Evolutionary conservation across 2,329 filamentous ascomycete genomes (phyloP).

Genomic region (Xylaria sp.): DNA sequence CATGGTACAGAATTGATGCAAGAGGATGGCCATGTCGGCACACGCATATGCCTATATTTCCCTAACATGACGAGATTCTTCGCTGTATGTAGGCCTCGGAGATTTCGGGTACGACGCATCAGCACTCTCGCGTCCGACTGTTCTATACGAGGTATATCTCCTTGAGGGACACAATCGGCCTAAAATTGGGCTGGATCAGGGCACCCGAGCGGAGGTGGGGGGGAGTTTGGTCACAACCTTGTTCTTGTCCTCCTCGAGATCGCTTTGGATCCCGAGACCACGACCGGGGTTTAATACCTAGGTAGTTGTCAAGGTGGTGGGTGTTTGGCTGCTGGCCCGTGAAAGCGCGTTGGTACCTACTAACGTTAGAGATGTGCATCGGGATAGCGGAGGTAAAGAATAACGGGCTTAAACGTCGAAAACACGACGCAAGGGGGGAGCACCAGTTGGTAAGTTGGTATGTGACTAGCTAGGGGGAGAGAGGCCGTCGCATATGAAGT

Average conservation of each 20-base stretch:
- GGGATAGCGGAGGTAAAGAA: too few species aligned
- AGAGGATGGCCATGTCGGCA: neutral
- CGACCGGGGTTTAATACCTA: neutral
- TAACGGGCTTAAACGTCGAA: too few species aligned
- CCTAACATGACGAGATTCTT: neutral
- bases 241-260: constrained; percentile 1
- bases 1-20: neutral
- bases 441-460: too few species aligned
- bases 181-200: constrained; percentile 20
- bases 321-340: too few species aligned
- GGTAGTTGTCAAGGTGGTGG: too few species aligned
- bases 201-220: constrained; percentile 3
- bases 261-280: constrained; percentile 13
- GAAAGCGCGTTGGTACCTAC: neutral
- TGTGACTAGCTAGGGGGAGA: too few species aligned
- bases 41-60: neutral
- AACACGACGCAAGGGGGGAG: neutral
- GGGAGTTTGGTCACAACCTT: neutral
- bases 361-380: too few species aligned
- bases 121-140: neutral
- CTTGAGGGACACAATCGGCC: neutral
- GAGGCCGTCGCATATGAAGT: too few species aligned
- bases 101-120: neutral
- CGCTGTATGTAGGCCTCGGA: constrained; percentile 3
- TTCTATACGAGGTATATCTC: neutral